Evolutionary conservation across 2,329 filamentous ascomycete species (phyloP), one percentile per base, ranked within the genome.

Genomic region (Pseudopyricularia cyperi): DNA sequence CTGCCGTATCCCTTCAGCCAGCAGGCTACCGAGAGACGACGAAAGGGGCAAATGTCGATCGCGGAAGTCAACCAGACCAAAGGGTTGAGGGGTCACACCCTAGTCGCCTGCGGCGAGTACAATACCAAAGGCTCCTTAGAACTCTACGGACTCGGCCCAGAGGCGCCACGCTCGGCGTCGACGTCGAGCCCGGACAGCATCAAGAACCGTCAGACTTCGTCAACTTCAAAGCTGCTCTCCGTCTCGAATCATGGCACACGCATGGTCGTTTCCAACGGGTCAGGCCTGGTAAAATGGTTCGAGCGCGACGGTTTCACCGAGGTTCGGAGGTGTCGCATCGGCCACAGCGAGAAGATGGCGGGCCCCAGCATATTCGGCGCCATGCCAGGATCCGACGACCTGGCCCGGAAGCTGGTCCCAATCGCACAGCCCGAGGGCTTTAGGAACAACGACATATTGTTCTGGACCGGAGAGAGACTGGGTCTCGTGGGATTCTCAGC

Each of bases 91-190:
- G 75, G 65, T 0, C 74, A 83, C 46, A 89, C 85, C 0, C 67
- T 96, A 26, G 77, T 95, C 50, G 87, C 89, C 3, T 87, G 86
- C 37, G 91, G 90, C 5, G 87, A 91, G 62, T 96, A 96, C 69
- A 94, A 93, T 59, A 88, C 85, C 32, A 90, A 93, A 65, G 91
- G 91, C 1, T 90, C 86, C 0, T 71, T 97, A 2, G 91, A 97
- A 62, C 70, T 95, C n/a, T 95, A 95, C 64, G 81, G 82, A 14
- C 68, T 88, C 1, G 22, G 30, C 30, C 14, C 8, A 14, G 15
- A 28, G 15, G 68, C 24, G 67, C 66, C 56, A 22, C 58, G 59
- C n/a, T 55, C 60, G 56, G 63, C 50, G 35, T 63, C 55, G 53
- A 59, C 52, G 52, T 57, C 50, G 24, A 26, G 14, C 37, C 54